Evolutionary conservation across 345 rosid genomes (phyloP), one percentile per base, ranked within the genome.

Genomic region (Capsella bursapastoris): DNA sequence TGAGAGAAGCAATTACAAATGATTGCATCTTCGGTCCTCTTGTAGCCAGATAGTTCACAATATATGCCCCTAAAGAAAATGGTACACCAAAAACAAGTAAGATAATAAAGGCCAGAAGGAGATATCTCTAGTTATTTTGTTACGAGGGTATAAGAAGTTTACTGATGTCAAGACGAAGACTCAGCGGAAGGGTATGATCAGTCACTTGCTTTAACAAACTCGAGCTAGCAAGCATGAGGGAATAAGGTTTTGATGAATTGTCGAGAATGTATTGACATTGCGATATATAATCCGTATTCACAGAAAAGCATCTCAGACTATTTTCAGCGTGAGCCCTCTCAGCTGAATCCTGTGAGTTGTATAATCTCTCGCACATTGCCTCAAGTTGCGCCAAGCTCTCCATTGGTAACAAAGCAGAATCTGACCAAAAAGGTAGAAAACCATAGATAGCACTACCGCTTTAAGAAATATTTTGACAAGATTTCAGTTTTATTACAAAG

Each of bases 141-240:
- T 28, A 31, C 41, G 44, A 61, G 12, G 12, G 61, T 52, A 25
- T 14, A 71, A 55, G 74, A 77, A 58, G 61, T 73, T 80, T 90
- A 86, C 98, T 77, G 76, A 96, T 92, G 83, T 92, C 98, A 50
- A 96, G 97, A 57, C 99, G 98, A 60, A 96, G 93, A 69, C 84
- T 88, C 73, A 87, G 66, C 25, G 97, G 85, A 48, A 95, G 96
- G 70, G 87, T 89, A 73, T 92, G 98, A 78, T 92, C 99, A 1
- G 99, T 90, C 66, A 95, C 97, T 89, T 92, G 99, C 84, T 90
- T 92, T 68, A 95, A 59, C 79, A 95, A 80, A 79, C 97, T 96
- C 43, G 99, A 92, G 86, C 98, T 92, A 53, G 99, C 99, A 12
- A 96, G 98, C 99, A 96, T 96, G 80, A 96, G 81, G 1, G 99